Conservation (phyloP, 495 filamentous ascomycete genomes). For the Podospora pseudoanserina region DNA sequence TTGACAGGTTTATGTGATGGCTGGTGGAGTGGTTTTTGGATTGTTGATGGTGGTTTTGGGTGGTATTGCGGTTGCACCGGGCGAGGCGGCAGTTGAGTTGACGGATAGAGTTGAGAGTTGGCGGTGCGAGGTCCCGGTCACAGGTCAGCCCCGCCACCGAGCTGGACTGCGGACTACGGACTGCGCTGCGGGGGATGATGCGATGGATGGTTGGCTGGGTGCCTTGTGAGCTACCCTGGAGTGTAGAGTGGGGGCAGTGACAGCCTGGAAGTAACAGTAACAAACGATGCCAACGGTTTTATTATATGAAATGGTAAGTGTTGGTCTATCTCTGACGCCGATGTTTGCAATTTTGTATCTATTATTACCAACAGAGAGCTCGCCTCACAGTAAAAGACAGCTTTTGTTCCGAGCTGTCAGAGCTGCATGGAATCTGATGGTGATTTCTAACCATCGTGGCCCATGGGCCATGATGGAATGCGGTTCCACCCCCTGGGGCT, state of each 20-base stretch:
- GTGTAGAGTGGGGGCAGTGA: background rate
- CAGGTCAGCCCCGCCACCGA: slow-evolving; percentile 21
- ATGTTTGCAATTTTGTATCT: background rate
- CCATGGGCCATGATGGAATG: slow-evolving; percentile 4
- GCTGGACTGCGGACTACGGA: slow-evolving; percentile 14
- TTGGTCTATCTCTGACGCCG: background rate
- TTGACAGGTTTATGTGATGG: slow-evolving; percentile 23
- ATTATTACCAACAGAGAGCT: background rate
- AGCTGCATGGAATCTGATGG: background rate
- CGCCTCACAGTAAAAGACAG: background rate
- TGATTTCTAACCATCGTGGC: slow-evolving; percentile 13
- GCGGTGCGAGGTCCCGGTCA: background rate
- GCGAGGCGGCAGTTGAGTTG: slow-evolving; percentile 3
- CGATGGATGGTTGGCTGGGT: slow-evolving; percentile 15
- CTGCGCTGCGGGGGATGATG: slow-evolving; percentile 16
- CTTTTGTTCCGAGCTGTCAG: background rate
- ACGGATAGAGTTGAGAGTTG: background rate
- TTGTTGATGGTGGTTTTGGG: slow-evolving; percentile 1
- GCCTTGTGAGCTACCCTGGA: background rate
- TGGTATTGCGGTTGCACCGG: slow-evolving; percentile 2
- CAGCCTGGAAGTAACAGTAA: background rate
- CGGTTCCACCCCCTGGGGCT: background rate
- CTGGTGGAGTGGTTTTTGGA: background rate
- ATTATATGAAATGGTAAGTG: background rate
- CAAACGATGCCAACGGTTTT: background rate